Base-by-base conservation (phyloP, 352 stramenopile genomes). In the Globisporangium camurandrum region DNA sequence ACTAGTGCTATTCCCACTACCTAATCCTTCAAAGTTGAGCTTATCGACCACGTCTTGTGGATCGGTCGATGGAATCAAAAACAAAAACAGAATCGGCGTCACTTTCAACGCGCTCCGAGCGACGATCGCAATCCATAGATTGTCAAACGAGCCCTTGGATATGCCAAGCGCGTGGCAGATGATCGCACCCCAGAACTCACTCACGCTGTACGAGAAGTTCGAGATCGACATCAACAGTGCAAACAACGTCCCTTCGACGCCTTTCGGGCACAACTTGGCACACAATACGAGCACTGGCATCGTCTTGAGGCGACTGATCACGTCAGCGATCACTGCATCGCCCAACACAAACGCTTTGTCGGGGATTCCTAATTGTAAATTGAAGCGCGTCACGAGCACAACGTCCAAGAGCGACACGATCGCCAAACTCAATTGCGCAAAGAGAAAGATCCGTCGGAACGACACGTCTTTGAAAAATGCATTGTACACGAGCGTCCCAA, bases 181-280 rank as follows among this genome's bases (percentile, higher is more conserved):
- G 10, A 86, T 56, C 9, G 93, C 91, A 1, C 93, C 92, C 62
- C 96, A 80, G 63, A 98, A 96, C 30, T 92, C 93, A 19, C 92
- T 96, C 20, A 98, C 64, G 31, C 91, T 95, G 38, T 75, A 87
- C 23, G 89, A 95, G 46, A 95, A 93, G 72, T 99, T 98, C 56
- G 94, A 97, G 52, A 98, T 97, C 1, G 84, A 97, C 95, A 98
- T 98, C 44, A 99, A 71, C 37, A 96, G 76, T 6, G 95, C 95
- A 75, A 99, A 99, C 10, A 99, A 67, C 11, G 96, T 97, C 30
- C 94, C 95, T 62, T 99, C 95, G 22, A 98, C 82, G 36, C 95
- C 95, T 43, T 86, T 87, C 9, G 95, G 95, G 52, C 95, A 99
- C 22, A 99, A 61, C 49, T 90, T 90, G 10, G 93, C 90, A 34